Evolutionary conservation across 345 rosid species (phyloP).

Genomic region (Citrus hindsii): DNA sequence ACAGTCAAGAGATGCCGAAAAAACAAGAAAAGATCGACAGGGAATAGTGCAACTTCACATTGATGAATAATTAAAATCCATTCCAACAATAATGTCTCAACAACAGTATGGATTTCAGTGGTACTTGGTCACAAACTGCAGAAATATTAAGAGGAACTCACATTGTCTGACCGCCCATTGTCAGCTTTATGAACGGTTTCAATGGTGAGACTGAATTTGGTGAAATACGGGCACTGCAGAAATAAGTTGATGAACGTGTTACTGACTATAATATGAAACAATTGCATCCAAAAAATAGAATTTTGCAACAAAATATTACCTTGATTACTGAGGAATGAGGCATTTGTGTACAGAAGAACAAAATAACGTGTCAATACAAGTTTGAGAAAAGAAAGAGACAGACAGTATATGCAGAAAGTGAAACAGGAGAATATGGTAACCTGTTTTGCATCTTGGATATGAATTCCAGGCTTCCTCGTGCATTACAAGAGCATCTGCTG

Average conservation of each 20-base stretch:
- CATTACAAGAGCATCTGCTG: conserved; percentile 62
- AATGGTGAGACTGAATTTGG: conserved; percentile 55
- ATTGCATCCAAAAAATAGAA: neutral
- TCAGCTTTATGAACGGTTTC: conserved; percentile 63
- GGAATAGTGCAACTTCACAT: neutral
- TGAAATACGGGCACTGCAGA: conserved; percentile 69
- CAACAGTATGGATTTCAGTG: neutral
- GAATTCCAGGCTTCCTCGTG: conserved; percentile 80
- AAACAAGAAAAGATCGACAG: neutral
- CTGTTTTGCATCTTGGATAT: conserved; percentile 75
- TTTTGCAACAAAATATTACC: conserved; percentile 32
- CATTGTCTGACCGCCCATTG: conserved; percentile 58
- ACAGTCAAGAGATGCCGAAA: conserved; percentile 13
- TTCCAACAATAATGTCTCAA: neutral
- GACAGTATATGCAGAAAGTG: neutral
- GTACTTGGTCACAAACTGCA: neutral
- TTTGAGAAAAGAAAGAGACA: conserved; percentile 1
- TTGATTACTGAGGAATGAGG: conserved; percentile 43
- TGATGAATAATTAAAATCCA: neutral
- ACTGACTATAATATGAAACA: neutral
- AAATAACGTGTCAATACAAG: conserved; percentile 24
- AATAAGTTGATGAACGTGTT: conserved; percentile 11
- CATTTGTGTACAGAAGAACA: conserved; percentile 19
- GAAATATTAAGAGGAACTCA: conserved; percentile 26
- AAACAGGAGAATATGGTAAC: conserved; percentile 22